Evolutionary conservation across 2,329 filamentous ascomycete species (phyloP), one percentile per base, ranked within the genome.

Genomic region (Teratosphaeriaceae sp.): DNA sequence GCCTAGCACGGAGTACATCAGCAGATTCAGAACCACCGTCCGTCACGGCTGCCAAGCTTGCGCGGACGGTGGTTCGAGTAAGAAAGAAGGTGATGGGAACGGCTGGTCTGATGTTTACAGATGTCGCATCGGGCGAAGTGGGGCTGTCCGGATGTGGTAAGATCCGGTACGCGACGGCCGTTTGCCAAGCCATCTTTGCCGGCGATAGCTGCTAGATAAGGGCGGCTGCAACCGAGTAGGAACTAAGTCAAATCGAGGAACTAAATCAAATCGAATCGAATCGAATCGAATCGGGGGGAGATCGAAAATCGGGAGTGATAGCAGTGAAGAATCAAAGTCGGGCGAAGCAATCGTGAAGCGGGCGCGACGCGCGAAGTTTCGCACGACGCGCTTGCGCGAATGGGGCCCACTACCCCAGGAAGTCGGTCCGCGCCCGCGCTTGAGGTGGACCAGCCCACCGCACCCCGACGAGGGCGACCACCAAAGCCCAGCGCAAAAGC

Each of bases 1-100:
- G 42, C 38, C 45, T 48, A 45, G 23, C 3, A 40, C 31, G 31
- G 19, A 40, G 40, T 37, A 43, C 18, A 38, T 42, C 29, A 43
- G 40, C 31, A 26, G 26, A 16, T 35, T 8, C 6, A 40, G 35
- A 34, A 42, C 15, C 35, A 45, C 34, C 42, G 19, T 29, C 27
- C 35, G 18, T 16, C 29, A 34, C 1, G 18, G 35, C 36, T 11
- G 34, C 16, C 27, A 20, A 34, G 39, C 34, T 29, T 13, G 23
- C 3, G 27, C 33, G 40, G 43, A 36, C 26, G 34, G 43, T 46
- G 34, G 39, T 46, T 42, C 18, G 13, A 26, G 29, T 24, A 36
- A 42, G 39, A 42, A 34, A 19, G 31, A 33, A 29, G 34, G 39
- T 42, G 22, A 5, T n/a, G 22, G 38, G 24, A 16, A 40, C 22